These are phyloP conservation scores for Xylariaceae sp. DNA, from an alignment of 2,329 filamentous ascomycete species.

Conservation along the genomic window DNA sequence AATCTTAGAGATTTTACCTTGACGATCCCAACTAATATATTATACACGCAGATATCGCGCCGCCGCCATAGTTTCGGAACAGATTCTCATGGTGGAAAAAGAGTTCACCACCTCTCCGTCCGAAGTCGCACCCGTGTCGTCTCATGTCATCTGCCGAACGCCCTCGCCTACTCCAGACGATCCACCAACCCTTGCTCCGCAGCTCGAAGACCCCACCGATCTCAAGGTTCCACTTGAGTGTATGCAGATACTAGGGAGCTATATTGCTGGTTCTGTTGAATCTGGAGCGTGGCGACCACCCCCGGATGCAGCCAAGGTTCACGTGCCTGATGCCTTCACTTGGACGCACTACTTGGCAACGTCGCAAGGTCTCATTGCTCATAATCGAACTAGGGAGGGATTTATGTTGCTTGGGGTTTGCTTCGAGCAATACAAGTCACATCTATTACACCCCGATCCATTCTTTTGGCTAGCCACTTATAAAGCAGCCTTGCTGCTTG, in stretches of 20 bases:
- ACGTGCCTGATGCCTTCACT: constrained; percentile 39
- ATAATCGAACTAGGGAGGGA: constrained; percentile 38
- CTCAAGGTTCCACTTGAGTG: constrained; percentile 38
- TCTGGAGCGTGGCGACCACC: constrained; percentile 35
- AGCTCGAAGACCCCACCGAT: constrained; percentile 36
- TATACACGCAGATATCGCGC: constrained; percentile 27
- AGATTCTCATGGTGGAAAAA: constrained; percentile 37
- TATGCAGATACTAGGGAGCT: constrained; percentile 39
- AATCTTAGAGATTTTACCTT: background rate
- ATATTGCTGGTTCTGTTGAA: constrained; percentile 35
- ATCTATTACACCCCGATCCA: constrained; percentile 37
- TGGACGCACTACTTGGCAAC: constrained; percentile 42
- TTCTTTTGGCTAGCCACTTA: constrained; percentile 43
- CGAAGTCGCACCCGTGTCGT: constrained; percentile 14
- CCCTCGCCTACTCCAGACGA: constrained; percentile 35
- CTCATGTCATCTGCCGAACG: constrained; percentile 38
- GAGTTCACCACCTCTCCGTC: constrained; percentile 18
- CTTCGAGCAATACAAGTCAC: constrained; percentile 39
- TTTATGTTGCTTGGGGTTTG: constrained; percentile 38
- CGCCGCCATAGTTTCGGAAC: constrained; percentile 37
- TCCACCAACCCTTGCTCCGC: constrained; percentile 32
- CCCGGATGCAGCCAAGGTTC: constrained; percentile 24
- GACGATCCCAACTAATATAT: constrained; percentile 4
- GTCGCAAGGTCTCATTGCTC: constrained; percentile 40
- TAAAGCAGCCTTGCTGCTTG: constrained; percentile 39